Evolutionary conservation across 345 rosid species (phyloP).

Genomic region (Noccaea bulbosa): DNA sequence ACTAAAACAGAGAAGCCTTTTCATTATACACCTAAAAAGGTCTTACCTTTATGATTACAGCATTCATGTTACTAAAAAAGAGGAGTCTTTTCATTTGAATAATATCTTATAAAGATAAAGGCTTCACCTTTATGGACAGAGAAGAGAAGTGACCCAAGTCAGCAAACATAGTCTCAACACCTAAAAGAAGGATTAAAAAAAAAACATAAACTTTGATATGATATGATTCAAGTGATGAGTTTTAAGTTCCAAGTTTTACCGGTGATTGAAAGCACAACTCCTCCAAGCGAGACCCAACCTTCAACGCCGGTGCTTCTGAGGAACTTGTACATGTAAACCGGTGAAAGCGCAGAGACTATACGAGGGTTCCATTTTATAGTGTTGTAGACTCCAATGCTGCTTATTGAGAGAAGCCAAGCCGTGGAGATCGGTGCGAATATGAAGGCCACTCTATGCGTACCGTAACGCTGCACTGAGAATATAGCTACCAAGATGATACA

Average conservation of each 20-base stretch:
- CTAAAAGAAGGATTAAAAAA: conserved; percentile 47
- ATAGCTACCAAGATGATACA: conserved; percentile 74
- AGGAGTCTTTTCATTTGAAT: too few relatives aligned
- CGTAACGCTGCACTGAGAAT: conserved; percentile 83
- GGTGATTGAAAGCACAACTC: conserved; percentile 82
- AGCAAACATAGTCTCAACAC: conserved; percentile 86
- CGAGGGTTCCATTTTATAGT: conserved; percentile 73
- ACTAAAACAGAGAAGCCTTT: neutral
- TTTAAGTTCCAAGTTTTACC: conserved; percentile 49
- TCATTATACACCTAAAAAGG: neutral
- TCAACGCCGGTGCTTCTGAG: conserved; percentile 65
- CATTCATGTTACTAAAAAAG: too few relatives aligned
- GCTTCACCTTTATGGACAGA: conserved; percentile 70
- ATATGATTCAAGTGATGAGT: neutral
- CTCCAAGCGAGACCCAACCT: conserved; percentile 94
- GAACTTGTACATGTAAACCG: conserved; percentile 77
- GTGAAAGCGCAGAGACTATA: conserved; percentile 75
- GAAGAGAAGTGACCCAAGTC: conserved; percentile 90
- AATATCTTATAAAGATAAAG: conserved; percentile 2
- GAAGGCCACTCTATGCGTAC: conserved; percentile 83
- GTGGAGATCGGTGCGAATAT: conserved; percentile 76
- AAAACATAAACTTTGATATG: neutral
- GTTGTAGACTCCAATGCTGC: conserved; percentile 77
- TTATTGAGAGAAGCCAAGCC: conserved; percentile 74
- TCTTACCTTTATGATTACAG: too few relatives aligned